Evolutionary conservation across 768 basidiomycete genomes (phyloP).

Genomic region (Pleurotus salmoneostramineus): DNA sequence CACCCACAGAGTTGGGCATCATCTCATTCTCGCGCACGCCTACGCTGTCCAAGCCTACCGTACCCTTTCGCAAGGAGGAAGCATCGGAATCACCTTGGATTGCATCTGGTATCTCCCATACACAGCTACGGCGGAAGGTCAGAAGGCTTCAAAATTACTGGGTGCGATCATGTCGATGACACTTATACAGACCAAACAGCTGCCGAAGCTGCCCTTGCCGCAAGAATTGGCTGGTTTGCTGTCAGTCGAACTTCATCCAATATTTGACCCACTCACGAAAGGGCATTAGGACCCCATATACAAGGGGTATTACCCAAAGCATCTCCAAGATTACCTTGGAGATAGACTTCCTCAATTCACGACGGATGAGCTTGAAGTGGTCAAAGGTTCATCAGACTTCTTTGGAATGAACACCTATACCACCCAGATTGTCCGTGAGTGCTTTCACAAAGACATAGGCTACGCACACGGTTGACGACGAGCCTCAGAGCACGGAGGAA

Average conservation of each 20-base stretch:
- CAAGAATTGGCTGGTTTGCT: slow-evolving; percentile 53
- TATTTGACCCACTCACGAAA: slow-evolving; percentile 8
- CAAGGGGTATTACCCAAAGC: slow-evolving; percentile 60
- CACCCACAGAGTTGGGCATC: slow-evolving; percentile 54
- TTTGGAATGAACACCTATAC: slow-evolving; percentile 69
- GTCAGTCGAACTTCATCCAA: slow-evolving; percentile 18
- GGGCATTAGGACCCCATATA: slow-evolving; percentile 58
- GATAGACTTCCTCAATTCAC: slow-evolving; percentile 54
- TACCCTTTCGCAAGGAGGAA: slow-evolving; percentile 47
- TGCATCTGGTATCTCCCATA: slow-evolving; percentile 65
- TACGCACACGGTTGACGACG: neutral
- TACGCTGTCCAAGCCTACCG: slow-evolving; percentile 62
- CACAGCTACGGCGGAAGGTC: slow-evolving; percentile 60
- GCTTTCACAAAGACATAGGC: neutral
- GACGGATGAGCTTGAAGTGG: slow-evolving; percentile 46
- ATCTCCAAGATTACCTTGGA: slow-evolving; percentile 43
- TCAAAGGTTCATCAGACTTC: slow-evolving; percentile 63
- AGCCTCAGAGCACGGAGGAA: slow-evolving; percentile 46
- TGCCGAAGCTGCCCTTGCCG: slow-evolving; percentile 59
- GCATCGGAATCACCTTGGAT: slow-evolving; percentile 73
- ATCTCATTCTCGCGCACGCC: slow-evolving; percentile 67
- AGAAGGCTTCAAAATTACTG: slow-evolving; percentile 17
- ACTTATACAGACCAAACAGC: slow-evolving; percentile 48
- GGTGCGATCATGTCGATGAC: neutral
- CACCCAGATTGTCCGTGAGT: slow-evolving; percentile 53